These are phyloP conservation scores for Chloranthus sessilifolius DNA, from an alignment of 164 flowering plant genomes.

Conservation along the genomic window DNA sequence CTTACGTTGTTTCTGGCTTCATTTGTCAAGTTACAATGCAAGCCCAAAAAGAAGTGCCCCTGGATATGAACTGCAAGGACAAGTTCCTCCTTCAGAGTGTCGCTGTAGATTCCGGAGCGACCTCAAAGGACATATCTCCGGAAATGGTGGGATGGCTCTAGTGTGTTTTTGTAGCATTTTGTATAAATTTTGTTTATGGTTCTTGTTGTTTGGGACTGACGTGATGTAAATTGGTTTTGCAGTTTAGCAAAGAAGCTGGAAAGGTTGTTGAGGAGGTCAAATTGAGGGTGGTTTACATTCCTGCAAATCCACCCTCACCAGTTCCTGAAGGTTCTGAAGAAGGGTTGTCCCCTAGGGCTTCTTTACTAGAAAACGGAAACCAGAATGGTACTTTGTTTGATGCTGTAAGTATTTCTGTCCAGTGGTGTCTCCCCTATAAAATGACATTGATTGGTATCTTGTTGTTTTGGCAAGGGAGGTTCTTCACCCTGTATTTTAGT, in stretches of 20 bases:
- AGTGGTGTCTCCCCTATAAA: too few relatives aligned
- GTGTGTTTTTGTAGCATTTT: neutral
- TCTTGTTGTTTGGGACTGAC: neutral
- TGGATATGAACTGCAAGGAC: conserved; percentile 86
- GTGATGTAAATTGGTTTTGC: conserved; percentile 11
- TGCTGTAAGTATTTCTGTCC: conserved; percentile 46
- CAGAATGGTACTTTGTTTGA: conserved; percentile 39
- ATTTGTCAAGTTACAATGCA: conserved; percentile 71
- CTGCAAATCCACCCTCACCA: conserved; percentile 89
- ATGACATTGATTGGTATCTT: too few relatives aligned
- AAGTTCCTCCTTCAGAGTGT: conserved; percentile 83
- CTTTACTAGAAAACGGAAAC: conserved; percentile 42
- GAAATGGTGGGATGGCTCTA: conserved; percentile 46
- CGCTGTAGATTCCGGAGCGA: conserved; percentile 37
- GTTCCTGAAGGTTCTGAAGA: conserved; percentile 95
- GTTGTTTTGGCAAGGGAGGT: too few relatives aligned
- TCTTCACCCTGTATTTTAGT: too few relatives aligned
- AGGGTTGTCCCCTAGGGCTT: conserved; percentile 67
- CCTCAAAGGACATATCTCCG: conserved; percentile 50
- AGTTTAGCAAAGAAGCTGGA: conserved; percentile 77
- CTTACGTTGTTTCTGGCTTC: neutral
- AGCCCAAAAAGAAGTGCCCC: conserved; percentile 72
- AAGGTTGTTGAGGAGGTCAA: conserved; percentile 75
- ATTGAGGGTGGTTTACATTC: conserved; percentile 73
- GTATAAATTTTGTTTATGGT: neutral